A percentile compares a stretch with the other conserved stretches of the same genome.
These are phyloP conservation scores for Populus hybrid DNA, from an alignment of 441 rosid genomes.

Conservation along the genomic window DNA sequence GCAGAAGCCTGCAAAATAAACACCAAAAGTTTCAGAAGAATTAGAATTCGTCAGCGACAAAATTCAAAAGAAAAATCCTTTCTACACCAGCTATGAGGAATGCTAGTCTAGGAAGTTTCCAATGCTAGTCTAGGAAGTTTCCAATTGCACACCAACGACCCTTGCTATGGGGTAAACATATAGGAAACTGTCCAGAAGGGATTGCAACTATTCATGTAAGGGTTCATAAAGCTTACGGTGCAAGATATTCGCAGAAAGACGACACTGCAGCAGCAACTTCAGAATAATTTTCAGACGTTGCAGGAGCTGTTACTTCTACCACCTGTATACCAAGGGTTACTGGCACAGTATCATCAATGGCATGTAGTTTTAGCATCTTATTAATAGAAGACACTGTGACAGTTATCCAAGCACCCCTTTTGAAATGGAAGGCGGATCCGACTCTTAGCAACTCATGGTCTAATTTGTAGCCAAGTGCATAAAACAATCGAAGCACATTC, in stretches of 20 bases:
- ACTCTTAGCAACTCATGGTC: conserved; percentile 91
- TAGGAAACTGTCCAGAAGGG: not conserved
- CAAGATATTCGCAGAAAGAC: conserved; percentile 96
- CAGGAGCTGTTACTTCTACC: conserved; percentile 95
- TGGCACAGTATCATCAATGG: conserved; percentile 86
- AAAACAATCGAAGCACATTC: conserved; percentile 72
- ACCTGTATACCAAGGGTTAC: conserved; percentile 96
- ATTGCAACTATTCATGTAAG: not conserved
- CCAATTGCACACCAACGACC: not conserved
- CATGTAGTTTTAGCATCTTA: conserved; percentile 81
- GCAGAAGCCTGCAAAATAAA: conserved; percentile 60
- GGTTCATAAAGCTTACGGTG: conserved; percentile 55
- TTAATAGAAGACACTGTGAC: conserved; percentile 79
- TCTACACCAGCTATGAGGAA: not conserved
- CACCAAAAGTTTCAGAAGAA: conserved; percentile 1
- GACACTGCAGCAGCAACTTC: conserved; percentile 80
- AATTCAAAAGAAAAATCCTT: not conserved
- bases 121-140: not conserved
- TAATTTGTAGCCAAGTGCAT: conserved; percentile 85
- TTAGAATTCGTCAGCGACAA: not conserved
- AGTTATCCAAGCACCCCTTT: conserved; percentile 64
- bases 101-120: not conserved
- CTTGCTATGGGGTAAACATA: conserved; percentile 23
- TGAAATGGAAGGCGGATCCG: conserved; percentile 84
- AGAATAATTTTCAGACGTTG: conserved; percentile 74